A percentile compares a stretch with the other conserved stretches of the same genome.
phyloP scores from a whole-genome alignment of 352 stramenopile genomes.

The Phytophthora litchii region DNA sequence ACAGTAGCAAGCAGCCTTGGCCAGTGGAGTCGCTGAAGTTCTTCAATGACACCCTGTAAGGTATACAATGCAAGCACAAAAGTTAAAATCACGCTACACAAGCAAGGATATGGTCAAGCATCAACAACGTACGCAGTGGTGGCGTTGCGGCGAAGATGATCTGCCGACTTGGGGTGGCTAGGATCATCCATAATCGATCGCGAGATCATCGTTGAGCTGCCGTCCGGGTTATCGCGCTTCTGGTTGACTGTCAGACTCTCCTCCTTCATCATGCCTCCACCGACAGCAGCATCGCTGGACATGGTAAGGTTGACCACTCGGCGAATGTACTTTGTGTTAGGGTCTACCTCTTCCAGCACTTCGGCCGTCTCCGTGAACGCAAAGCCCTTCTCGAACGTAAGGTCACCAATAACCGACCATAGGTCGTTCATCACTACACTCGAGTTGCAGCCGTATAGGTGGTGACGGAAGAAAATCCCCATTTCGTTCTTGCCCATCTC shows the following conservation, averaged over 20 bases:
- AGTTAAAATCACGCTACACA: conserved; percentile 7
- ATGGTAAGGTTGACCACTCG: conserved; percentile 84
- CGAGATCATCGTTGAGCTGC: conserved; percentile 72
- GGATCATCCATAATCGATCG: conserved; percentile 73
- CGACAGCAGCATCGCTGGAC: conserved; percentile 67
- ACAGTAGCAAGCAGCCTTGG: conserved; percentile 73
- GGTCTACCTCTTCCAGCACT: conserved; percentile 74
- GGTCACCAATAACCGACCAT: conserved; percentile 78
- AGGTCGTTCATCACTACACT: conserved; percentile 74
- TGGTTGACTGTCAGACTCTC: conserved; percentile 78
- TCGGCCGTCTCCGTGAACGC: conserved; percentile 80
- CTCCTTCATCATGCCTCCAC: conserved; percentile 84
- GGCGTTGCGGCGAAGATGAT: conserved; percentile 79
- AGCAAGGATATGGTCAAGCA: conserved; percentile 2
- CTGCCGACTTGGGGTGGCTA: conserved; percentile 61
- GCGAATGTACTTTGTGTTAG: conserved; percentile 83
- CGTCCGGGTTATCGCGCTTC: conserved; percentile 80
- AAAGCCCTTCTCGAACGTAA: conserved; percentile 82
- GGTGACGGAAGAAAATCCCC: conserved; percentile 87
- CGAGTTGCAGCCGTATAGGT: conserved; percentile 82
- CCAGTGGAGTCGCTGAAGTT: conserved; percentile 82
- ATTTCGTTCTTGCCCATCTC: conserved; percentile 89
- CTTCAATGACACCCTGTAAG: conserved; percentile 68
- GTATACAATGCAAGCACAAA: conserved; percentile 4
- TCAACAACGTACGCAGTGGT: conserved; percentile 68